Percentiles rank a stretch among this genome's conserved stretches.
phyloP scores from a whole-genome alignment of 805 yeast genomes.

The Saccharomycopsis javanensis region DNA sequence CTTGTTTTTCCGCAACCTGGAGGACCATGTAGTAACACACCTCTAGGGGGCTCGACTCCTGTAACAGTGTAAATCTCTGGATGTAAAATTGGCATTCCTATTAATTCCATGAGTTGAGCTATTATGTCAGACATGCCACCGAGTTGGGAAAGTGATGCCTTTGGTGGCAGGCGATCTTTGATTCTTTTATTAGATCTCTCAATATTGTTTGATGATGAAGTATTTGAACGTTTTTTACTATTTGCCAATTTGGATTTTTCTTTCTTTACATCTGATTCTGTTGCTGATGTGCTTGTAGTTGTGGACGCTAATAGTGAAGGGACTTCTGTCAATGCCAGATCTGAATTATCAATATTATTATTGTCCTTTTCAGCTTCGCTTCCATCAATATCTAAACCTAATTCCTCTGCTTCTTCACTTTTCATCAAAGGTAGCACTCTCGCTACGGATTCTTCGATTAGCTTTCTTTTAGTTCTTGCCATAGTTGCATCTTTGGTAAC shows the following conservation, averaged over 20 bases:
- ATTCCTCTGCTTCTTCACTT: constrained; percentile 16
- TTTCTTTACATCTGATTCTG: neutral
- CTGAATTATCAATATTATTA: constrained; percentile 67
- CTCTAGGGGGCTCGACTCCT: constrained; percentile 93
- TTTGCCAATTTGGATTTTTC: constrained; percentile 31
- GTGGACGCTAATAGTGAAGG: constrained; percentile 20
- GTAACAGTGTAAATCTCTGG: constrained; percentile 84
- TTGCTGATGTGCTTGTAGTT: neutral
- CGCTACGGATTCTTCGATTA: constrained; percentile 15
- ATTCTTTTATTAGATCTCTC: constrained; percentile 40
- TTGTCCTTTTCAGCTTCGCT: constrained; percentile 32
- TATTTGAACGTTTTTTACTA: constrained; percentile 36
- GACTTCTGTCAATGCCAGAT: constrained; percentile 60
- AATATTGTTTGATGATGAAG: constrained; percentile 27
- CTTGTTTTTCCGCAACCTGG: constrained; percentile 99
- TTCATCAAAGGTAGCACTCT: constrained; percentile 5
- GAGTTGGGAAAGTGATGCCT: constrained; percentile 54
- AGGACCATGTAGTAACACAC: constrained; percentile 91
- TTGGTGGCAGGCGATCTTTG: constrained; percentile 62
- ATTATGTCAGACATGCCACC: constrained; percentile 90
- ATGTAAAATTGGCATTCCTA: constrained; percentile 85
- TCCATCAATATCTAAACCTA: constrained; percentile 12
- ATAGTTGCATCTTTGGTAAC: constrained; percentile 8
- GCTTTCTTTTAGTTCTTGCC: constrained; percentile 12
- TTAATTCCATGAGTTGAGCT: constrained; percentile 76